phyloP scores from a whole-genome alignment of 2,329 filamentous ascomycete genomes.

The Nemania diffusa region DNA sequence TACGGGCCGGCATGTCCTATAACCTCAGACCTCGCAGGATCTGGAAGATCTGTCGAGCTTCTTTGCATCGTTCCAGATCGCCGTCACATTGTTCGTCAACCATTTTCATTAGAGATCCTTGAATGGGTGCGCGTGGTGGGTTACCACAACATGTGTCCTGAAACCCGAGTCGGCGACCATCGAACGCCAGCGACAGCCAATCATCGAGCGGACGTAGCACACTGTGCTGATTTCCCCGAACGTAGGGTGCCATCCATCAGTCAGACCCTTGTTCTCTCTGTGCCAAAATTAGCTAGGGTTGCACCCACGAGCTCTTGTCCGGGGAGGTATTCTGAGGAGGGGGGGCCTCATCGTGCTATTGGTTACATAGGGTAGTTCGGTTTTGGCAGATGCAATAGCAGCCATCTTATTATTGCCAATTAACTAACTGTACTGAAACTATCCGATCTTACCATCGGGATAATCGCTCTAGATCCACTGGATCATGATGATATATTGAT shows the following conservation, averaged over 20 bases:
- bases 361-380: constrained; percentile 11
- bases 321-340: constrained; percentile 14
- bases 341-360: constrained; percentile 22
- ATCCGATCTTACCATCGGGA: constrained; percentile 30
- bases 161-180: constrained; percentile 41
- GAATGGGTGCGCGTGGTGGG: constrained; percentile 27
- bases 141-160: constrained; percentile 33
- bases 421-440: constrained; percentile 16
- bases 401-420: constrained; percentile 32
- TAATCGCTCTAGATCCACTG: constrained; percentile 19
- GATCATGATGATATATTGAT: constrained; percentile 20
- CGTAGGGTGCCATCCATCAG: constrained; percentile 6
- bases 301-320: constrained; percentile 21
- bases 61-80: constrained; percentile 40
- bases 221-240: constrained; percentile 26
- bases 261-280: constrained; percentile 21
- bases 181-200: constrained; percentile 5
- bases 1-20: constrained; percentile 26
- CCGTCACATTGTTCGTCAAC: constrained; percentile 35
- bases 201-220: constrained; percentile 9
- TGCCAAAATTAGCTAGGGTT: constrained; percentile 38
- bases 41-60: constrained; percentile 38
- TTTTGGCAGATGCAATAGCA: constrained; percentile 26
- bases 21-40: constrained; percentile 24
- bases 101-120: constrained; percentile 26